phyloP scores from a whole-genome alignment of 2,329 filamentous ascomycete genomes.

The Thielaviopsis populi region DNA sequence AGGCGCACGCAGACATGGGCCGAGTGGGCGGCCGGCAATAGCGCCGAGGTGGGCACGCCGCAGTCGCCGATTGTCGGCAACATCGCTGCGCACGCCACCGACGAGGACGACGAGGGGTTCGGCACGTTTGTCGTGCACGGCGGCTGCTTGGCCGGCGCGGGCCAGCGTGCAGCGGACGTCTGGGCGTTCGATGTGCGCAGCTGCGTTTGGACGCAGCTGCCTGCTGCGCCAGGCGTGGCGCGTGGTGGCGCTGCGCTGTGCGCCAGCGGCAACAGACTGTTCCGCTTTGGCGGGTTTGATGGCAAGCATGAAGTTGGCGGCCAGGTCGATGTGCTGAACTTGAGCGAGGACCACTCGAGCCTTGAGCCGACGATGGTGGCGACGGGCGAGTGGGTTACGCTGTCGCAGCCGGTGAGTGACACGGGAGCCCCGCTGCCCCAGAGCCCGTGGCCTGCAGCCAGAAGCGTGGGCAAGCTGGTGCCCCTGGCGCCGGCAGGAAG shows the following conservation, averaged over 20 bases:
- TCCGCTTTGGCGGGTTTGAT: conserved; percentile 69
- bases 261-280: conserved; percentile 48
- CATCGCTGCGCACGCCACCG: conserved; percentile 42
- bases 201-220: conserved; percentile 51
- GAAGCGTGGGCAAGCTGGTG: conserved; percentile 34
- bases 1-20: conserved; percentile 34
- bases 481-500: conserved; percentile 43
- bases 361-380: conserved; percentile 38
- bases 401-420: conserved; percentile 26
- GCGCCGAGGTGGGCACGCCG: conserved; percentile 39
- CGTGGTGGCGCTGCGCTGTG: conserved; percentile 55
- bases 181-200: conserved; percentile 61
- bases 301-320: conserved; percentile 55
- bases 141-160: conserved; percentile 47
- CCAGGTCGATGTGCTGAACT: conserved; percentile 48
- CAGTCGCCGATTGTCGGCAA: conserved; percentile 43
- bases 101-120: conserved; percentile 46
- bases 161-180: conserved; percentile 48
- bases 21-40: conserved; percentile 41
- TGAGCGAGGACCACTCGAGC: conserved; percentile 35
- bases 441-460: conserved; percentile 10
- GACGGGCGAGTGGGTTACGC: conserved; percentile 39
- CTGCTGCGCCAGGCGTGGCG: conserved; percentile 49
- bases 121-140: conserved; percentile 64
- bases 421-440: neutral